Conservation (phyloP, 2,329 filamentous ascomycete species). For the Cercospora nicotianae region DNA sequence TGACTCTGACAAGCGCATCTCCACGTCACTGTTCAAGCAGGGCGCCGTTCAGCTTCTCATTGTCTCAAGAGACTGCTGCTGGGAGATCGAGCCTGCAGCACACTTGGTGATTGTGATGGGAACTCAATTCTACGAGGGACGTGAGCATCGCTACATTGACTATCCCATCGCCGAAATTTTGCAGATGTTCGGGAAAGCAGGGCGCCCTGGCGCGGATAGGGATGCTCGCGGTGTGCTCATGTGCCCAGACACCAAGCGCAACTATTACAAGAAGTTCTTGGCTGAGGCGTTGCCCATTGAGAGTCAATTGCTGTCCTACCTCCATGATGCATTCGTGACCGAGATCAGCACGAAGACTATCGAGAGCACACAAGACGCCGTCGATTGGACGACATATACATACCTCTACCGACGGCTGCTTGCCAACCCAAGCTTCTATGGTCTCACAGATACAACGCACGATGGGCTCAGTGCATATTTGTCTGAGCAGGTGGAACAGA, state of each 20-base stretch:
- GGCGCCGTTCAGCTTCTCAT: constrained; percentile 86
- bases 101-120: constrained; percentile 96
- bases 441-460: constrained; percentile 81
- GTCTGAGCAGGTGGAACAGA: constrained; percentile 91
- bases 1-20: constrained; percentile 86
- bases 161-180: constrained; percentile 91
- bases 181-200: constrained; percentile 96
- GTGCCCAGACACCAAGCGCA: constrained; percentile 89
- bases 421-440: constrained; percentile 96
- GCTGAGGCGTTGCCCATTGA: constrained; percentile 95
- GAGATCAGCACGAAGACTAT: constrained; percentile 97
- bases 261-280: constrained; percentile 98
- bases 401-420: constrained; percentile 96
- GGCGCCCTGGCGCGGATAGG: constrained; percentile 74
- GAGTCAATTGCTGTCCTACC: constrained; percentile 84
- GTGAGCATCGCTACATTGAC: constrained; percentile 95
- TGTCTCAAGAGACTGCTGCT: constrained; percentile 85
- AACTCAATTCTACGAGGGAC: constrained; percentile 94
- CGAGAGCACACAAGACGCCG: constrained; percentile 90
- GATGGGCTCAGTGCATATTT: constrained; percentile 92
- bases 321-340: constrained; percentile 94
- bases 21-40: constrained; percentile 85
- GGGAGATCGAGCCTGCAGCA: constrained; percentile 85
- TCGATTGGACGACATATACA: constrained; percentile 97
- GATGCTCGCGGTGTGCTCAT: constrained; percentile 90